A percentile compares a stretch with the other conserved stretches of the same genome.
phyloP scores from a whole-genome alignment of 352 stramenopile genomes.

The Aphanomyces invadans region DNA sequence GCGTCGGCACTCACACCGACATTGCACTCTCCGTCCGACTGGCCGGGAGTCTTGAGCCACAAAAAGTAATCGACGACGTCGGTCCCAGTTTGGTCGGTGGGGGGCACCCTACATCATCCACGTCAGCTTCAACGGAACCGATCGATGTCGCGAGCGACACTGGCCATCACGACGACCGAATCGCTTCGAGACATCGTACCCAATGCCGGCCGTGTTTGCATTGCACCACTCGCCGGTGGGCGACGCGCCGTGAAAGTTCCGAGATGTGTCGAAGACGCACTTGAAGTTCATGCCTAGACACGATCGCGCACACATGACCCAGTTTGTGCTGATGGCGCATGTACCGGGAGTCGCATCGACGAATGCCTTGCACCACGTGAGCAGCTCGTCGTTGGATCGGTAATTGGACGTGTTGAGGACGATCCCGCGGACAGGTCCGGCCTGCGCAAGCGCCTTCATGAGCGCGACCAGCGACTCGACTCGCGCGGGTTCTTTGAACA shows the following conservation, averaged over 20 bases:
- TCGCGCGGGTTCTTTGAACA: slow-evolving; percentile 31
- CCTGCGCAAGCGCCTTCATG: slow-evolving; percentile 32
- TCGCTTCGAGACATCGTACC: slow-evolving; percentile 24
- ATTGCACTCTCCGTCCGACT: slow-evolving; percentile 58
- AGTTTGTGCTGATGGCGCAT: not conserved
- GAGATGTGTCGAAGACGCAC: slow-evolving; percentile 58
- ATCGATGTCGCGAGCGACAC: no score
- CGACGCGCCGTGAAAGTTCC: slow-evolving; percentile 40
- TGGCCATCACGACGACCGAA: not conserved
- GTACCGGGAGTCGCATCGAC: slow-evolving; percentile 10
- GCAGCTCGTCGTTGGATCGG: slow-evolving; percentile 21
- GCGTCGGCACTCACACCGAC: slow-evolving; percentile 36
- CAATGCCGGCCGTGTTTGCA: slow-evolving; percentile 45
- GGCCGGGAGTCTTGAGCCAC: slow-evolving; percentile 56
- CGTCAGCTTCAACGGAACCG: no score
- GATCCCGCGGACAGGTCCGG: slow-evolving; percentile 26
- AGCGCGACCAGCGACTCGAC: slow-evolving; percentile 37
- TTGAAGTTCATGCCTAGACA: slow-evolving; percentile 38
- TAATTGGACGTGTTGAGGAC: slow-evolving; percentile 28
- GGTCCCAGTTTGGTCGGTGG: slow-evolving; percentile 40
- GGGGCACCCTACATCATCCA: slow-evolving; percentile 30
- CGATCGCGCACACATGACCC: slow-evolving; percentile 27
- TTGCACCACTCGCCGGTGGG: slow-evolving; percentile 62
- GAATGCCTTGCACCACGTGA: slow-evolving; percentile 20
- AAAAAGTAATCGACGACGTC: slow-evolving; percentile 56